A percentile compares a stretch with the other conserved stretches of the same genome.
phyloP scores from a whole-genome alignment of 306 rosid species.

The Pyrus communis region DNA sequence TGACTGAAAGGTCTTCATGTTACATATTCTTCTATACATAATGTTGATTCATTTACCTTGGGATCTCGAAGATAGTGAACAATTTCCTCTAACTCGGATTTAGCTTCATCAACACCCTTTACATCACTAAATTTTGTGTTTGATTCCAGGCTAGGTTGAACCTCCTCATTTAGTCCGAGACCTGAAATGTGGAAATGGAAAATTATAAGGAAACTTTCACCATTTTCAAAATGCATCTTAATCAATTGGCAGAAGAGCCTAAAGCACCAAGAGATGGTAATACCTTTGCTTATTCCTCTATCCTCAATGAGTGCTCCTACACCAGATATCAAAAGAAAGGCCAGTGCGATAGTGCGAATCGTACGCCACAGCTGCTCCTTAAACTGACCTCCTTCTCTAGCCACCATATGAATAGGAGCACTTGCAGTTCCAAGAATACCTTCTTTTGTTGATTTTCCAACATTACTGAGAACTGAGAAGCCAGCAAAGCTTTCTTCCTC shows the following conservation, averaged over 20 bases:
- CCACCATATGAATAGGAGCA: conserved; percentile 79
- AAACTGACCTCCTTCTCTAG: conserved; percentile 56
- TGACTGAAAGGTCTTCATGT: background rate
- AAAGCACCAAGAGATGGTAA: conserved; percentile 18
- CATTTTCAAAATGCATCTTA: conserved; percentile 1
- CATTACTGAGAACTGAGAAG: conserved; percentile 48
- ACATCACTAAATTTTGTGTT: conserved; percentile 78
- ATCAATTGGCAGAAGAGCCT: background rate
- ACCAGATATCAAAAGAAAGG: conserved; percentile 65
- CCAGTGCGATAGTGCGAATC: conserved; percentile 50
- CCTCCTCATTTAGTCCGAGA: conserved; percentile 61
- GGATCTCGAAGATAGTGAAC: conserved; percentile 95
- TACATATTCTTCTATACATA: background rate
- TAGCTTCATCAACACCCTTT: conserved; percentile 93
- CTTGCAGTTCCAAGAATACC: conserved; percentile 70
- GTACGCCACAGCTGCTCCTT: conserved; percentile 80
- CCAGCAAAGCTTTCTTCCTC: conserved; percentile 48
- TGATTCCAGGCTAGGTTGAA: conserved; percentile 66
- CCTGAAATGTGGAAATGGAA: conserved; percentile 33
- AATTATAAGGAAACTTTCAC: conserved; percentile 1
- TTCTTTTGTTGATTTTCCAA: conserved; percentile 51
- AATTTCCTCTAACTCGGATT: conserved; percentile 87
- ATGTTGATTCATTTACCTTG: conserved; percentile 36
- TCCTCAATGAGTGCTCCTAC: conserved; percentile 77
- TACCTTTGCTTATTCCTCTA: conserved; percentile 61